Evolutionary conservation across 2,329 filamentous ascomycete genomes (phyloP), one percentile per base, ranked within the genome.

Genomic region (Sporothrix pallida): DNA sequence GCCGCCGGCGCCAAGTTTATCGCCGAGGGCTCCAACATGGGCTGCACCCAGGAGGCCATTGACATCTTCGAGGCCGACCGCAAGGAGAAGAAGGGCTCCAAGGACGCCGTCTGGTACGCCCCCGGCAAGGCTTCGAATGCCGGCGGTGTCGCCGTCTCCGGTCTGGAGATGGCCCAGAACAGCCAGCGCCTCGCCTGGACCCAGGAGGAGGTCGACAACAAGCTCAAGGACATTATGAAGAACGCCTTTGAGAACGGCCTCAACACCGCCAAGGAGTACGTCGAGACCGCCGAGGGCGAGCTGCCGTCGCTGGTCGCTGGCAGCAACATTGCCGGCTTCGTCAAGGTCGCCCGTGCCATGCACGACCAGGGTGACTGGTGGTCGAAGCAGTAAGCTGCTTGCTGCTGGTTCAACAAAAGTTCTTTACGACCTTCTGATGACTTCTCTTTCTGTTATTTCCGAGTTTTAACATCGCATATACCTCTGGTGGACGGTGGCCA

Each of bases 161-260:
- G 96, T 79, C 90, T 99, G 62, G 96, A 99, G 89, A 99, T 99
- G 96, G 95, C 95, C 8, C 96, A 99, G 90, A 98, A 99, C 90
- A 95, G 92, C 77, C 85, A 83, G 83, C 92, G 95, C 75, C 87
- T 98, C 77, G 88, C 85, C 80, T 99, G 96, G 96, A 93, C 93
- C 42, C 81, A 87, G 65, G 93, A 97, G 87, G 92, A 97, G 86
- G 96, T 98, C 77, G 95, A 98, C 84, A 85, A 86, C 71, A 94
- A 94, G 85, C 91, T 99, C 80, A 94, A 97, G 88, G 87, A 84
- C 79, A 98, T 98, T 86, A 99, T 99, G 96, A 92, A 95, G 87
- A 88, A 90, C 77, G 95, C 93, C 82, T 99, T 98, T 87, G 87
- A 92, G 83, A 94, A 94, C 84, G 96, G 94, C 78, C 87, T 98